Conservation (phyloP, 2,329 filamentous ascomycete species). For the Arthrobotrys musiformis region DNA sequence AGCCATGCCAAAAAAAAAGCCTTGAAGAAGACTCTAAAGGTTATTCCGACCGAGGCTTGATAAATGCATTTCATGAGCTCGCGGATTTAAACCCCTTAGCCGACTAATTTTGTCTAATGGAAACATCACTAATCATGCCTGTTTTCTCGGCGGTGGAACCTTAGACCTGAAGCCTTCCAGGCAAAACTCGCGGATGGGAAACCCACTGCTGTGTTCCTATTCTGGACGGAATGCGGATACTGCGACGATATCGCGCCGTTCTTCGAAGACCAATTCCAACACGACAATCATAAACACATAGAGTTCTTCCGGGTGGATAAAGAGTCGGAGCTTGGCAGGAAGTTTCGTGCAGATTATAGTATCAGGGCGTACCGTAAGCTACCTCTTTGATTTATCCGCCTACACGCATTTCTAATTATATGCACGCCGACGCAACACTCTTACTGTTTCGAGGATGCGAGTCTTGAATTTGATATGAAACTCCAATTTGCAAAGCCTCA, state of each 20-base stretch:
- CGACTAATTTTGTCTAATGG: too few relatives aligned
- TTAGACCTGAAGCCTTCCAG: slow-evolving; percentile 4
- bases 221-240: slow-evolving; percentile 22
- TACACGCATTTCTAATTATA: too few relatives aligned
- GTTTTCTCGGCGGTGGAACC: not conserved
- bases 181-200: not conserved
- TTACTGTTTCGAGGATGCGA: not conserved
- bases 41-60: slow-evolving; percentile 3
- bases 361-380: slow-evolving; percentile 32
- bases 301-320: slow-evolving; percentile 19
- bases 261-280: slow-evolving; percentile 18
- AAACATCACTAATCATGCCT: not conserved
- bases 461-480: not conserved
- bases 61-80: slow-evolving; percentile 7
- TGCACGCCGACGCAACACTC: too few relatives aligned
- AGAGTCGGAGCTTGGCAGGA: slow-evolving; percentile 8
- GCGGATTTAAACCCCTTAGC: not conserved
- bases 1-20: not conserved
- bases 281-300: slow-evolving; percentile 14
- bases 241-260: slow-evolving; percentile 26
- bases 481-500: too few relatives aligned
- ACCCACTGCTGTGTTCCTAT: slow-evolving; percentile 14
- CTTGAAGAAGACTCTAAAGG: not conserved
- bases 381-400: too few relatives aligned
- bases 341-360: slow-evolving; percentile 3